phyloP scores from a whole-genome alignment of 176 grass and related monocot species.

The Puya raimondii region DNA sequence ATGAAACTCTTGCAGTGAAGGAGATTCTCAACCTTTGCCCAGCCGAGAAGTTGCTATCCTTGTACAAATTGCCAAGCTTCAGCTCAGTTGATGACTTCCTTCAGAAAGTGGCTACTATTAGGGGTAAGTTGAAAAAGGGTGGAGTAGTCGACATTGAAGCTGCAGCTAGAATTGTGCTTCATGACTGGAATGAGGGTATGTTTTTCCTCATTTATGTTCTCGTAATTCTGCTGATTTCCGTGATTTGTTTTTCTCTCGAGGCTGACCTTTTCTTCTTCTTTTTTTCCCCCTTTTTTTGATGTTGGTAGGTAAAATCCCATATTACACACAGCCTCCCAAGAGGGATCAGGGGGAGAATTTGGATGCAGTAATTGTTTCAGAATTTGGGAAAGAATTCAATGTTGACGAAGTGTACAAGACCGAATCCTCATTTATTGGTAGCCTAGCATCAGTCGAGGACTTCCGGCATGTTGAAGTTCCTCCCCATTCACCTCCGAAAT shows the following conservation, averaged over 20 bases:
- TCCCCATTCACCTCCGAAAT: conserved; percentile 42
- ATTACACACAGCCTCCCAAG: conserved; percentile 71
- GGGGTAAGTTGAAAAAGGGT: conserved; percentile 88
- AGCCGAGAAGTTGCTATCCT: conserved; percentile 57
- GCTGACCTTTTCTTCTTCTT: conserved; percentile 10
- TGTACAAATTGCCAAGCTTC: conserved; percentile 79
- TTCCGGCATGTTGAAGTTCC: conserved; percentile 80
- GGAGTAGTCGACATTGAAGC: conserved; percentile 86
- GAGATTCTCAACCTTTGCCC: conserved; percentile 79
- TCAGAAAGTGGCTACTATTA: conserved; percentile 65
- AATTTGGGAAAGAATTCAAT: conserved; percentile 71
- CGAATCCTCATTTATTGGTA: conserved; percentile 68
- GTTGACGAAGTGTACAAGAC: conserved; percentile 76
- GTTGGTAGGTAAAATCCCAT: conserved; percentile 81
- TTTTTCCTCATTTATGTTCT: not conserved
- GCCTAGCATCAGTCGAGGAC: conserved; percentile 67
- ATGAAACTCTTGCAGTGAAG: conserved; percentile 52
- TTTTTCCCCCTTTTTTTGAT: not conserved
- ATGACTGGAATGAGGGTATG: conserved; percentile 96
- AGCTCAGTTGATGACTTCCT: conserved; percentile 88
- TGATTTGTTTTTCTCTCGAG: conserved; percentile 2
- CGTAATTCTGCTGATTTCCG: not conserved
- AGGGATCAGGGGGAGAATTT: conserved; percentile 37
- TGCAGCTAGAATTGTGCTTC: conserved; percentile 83
- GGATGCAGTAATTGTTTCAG: conserved; percentile 51